Evolutionary conservation across 768 basidiomycete species (phyloP).

Genomic region (Auriculariales sp.): DNA sequence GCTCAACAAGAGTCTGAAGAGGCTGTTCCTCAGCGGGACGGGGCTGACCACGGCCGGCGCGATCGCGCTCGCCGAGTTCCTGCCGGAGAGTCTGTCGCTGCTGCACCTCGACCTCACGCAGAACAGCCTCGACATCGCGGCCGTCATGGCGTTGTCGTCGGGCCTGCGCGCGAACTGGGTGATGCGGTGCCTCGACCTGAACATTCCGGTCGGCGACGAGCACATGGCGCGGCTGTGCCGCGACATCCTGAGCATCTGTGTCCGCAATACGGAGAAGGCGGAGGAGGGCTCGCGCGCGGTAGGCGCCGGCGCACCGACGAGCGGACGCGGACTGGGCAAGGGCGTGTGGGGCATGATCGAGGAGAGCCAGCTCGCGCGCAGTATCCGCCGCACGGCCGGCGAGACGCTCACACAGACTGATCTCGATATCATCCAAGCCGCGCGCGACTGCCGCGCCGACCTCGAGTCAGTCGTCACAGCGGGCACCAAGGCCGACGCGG

Average conservation of each 20-base stretch:
- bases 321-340: conserved; percentile 41
- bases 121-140: conserved; percentile 75
- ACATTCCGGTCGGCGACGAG: conserved; percentile 77
- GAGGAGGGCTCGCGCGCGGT: conserved; percentile 22
- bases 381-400: conserved; percentile 44
- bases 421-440: conserved; percentile 13
- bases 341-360: conserved; percentile 80
- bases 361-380: conserved; percentile 66
- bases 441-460: conserved; percentile 25
- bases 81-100: conserved; percentile 76
- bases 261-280: conserved; percentile 86
- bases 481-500: conserved; percentile 17
- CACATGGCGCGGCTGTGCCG: conserved; percentile 76
- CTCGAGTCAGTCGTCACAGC: conserved; percentile 20
- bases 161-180: conserved; percentile 73
- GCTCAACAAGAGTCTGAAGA: conserved; percentile 79
- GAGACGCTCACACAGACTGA: conserved; percentile 19
- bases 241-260: conserved; percentile 79
- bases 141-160: conserved; percentile 80
- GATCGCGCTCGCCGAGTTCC: conserved; percentile 90
- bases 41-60: conserved; percentile 69
- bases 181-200: conserved; percentile 86
- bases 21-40: conserved; percentile 82
- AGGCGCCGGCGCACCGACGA: conserved; percentile 14
- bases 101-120: conserved; percentile 84